These are phyloP conservation scores for Brettanomyces sp. DNA, from an alignment of 805 yeast species.

Conservation along the genomic window DNA sequence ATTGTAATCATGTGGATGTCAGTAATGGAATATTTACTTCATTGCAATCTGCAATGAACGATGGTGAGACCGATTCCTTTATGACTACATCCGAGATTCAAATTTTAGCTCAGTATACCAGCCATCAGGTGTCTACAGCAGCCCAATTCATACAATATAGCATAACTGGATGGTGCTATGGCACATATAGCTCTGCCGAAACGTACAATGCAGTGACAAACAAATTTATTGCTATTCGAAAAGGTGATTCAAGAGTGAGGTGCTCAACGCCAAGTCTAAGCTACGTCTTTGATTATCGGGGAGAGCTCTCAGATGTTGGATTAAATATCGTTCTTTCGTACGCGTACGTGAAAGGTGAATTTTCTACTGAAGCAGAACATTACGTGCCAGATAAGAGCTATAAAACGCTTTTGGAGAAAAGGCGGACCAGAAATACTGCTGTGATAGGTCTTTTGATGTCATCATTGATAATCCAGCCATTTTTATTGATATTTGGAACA, in stretches of 20 bases:
- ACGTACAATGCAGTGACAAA: not conserved
- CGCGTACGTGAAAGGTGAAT: conserved; percentile 26
- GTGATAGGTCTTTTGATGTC: conserved; percentile 23
- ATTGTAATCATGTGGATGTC: conserved; percentile 44
- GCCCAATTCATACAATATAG: conserved; percentile 39
- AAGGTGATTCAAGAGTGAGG: conserved; percentile 1
- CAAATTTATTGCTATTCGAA: not conserved
- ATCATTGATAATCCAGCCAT: conserved; percentile 21
- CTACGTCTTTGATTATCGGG: conserved; percentile 36
- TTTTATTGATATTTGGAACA: conserved; percentile 22
- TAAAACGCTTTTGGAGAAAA: conserved; percentile 10
- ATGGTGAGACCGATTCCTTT: conserved; percentile 9
- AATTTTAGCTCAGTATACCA: conserved; percentile 36
- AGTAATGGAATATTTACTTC: conserved; percentile 43
- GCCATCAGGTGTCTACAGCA: conserved; percentile 33
- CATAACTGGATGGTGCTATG: conserved; percentile 37
- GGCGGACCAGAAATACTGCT: conserved; percentile 16
- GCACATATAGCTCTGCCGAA: conserved; percentile 23
- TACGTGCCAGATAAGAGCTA: conserved; percentile 20
- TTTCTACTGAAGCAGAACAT: conserved; percentile 2
- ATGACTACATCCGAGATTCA: conserved; percentile 42
- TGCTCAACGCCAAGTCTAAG: conserved; percentile 12
- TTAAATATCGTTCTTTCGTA: conserved; percentile 37
- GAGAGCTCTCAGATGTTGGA: conserved; percentile 30
- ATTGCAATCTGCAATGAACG: conserved; percentile 20